Conservation (phyloP, 179 eudicot species). For the Monotropa hypopitys region DNA sequence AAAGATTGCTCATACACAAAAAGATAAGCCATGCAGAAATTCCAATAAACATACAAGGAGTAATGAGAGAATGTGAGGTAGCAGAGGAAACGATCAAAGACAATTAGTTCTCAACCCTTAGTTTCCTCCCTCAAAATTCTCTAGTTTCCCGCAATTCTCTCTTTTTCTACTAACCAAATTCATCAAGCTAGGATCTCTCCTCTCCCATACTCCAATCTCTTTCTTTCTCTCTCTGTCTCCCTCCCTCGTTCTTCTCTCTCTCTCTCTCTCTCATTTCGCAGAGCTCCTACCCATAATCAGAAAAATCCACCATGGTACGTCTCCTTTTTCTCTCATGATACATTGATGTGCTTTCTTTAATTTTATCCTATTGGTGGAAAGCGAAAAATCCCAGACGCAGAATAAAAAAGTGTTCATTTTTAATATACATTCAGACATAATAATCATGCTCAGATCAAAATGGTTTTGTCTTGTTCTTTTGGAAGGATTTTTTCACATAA, state of each 20-base stretch:
- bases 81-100: neutral
- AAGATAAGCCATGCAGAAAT: neutral
- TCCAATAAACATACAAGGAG: neutral
- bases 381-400: too few species aligned
- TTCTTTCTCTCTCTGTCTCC: neutral
- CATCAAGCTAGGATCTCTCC: neutral
- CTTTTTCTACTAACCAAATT: conserved; percentile 5
- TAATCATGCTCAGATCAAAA: neutral
- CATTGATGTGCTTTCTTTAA: neutral
- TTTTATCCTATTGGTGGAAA: too few species aligned
- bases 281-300: neutral
- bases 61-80: neutral
- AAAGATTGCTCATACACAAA: too few species aligned
- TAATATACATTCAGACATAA: neutral
- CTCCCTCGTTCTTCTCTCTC: conserved; percentile 4
- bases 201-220: neutral
- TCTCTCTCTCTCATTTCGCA: conserved; percentile 9
- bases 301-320: conserved; percentile 24
- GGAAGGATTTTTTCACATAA: neutral
- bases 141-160: conserved; percentile 20
- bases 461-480: neutral
- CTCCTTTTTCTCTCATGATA: neutral
- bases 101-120: neutral
- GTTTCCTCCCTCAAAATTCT: conserved; percentile 10
- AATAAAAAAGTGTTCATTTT: too few species aligned